Evolutionary conservation across 176 grass and related monocot species (phyloP).

Genomic region (Eremochloa ophiuroides): DNA sequence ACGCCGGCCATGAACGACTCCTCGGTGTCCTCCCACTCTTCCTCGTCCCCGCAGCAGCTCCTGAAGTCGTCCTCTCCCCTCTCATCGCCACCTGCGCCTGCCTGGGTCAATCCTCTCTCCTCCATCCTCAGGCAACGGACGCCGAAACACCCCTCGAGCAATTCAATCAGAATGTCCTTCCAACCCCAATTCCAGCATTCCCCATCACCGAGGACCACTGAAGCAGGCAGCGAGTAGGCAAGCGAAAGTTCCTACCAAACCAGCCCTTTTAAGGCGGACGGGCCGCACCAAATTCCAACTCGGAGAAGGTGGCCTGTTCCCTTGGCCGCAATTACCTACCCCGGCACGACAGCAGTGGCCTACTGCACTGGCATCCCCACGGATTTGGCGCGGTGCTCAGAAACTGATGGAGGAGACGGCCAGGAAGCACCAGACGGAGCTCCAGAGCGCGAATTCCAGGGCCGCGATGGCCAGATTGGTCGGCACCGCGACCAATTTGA

Average conservation of each 20-base stretch:
- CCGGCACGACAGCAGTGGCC: not conserved
- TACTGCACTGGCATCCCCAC: not conserved
- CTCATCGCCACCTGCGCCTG: not conserved
- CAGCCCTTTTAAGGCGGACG: conserved; percentile 15
- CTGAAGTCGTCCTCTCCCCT: conserved; percentile 62
- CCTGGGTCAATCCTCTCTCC: not conserved
- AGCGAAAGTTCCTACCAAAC: conserved; percentile 34
- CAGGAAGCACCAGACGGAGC: conserved; percentile 31
- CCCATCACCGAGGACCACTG: not conserved
- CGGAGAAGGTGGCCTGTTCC: conserved; percentile 20
- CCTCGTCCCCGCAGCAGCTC: conserved; percentile 82
- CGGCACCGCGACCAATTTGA: conserved; percentile 23
- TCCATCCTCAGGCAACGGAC: conserved; percentile 30
- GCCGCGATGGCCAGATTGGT: conserved; percentile 20
- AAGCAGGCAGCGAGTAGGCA: not conserved
- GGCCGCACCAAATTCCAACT: conserved; percentile 11
- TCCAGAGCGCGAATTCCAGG: conserved; percentile 32
- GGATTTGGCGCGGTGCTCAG: conserved; percentile 8
- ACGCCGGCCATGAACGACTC: conserved; percentile 65
- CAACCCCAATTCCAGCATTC: conserved; percentile 12
- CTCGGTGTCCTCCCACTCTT: conserved; percentile 95
- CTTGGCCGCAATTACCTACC: conserved; percentile 21
- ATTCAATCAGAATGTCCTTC: not conserved
- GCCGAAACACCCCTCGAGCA: not conserved
- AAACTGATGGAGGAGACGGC: conserved; percentile 1